Evolutionary conservation across 2,329 filamentous ascomycete species (phyloP), one percentile per base, ranked within the genome.

Genomic region (Diplocarpon mali): DNA sequence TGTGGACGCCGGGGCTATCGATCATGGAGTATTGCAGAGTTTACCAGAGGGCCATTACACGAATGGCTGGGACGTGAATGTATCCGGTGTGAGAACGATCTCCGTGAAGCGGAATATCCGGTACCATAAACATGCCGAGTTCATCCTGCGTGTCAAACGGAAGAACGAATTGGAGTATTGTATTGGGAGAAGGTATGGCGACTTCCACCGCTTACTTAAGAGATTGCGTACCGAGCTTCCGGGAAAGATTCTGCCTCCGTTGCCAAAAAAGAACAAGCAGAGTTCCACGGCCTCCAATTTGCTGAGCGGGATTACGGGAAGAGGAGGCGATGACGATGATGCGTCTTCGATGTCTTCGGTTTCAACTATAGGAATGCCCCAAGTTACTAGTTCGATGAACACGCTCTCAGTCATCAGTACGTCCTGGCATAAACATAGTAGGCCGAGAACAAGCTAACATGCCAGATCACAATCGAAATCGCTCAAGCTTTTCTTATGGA

Each of bases 51-150:
- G 92, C 4, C 83, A 95, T 63, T 83, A 81, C 51, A 85, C 95
- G 58, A 90, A 98, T 62, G 87, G 88, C 27, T 96, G 92, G 92
- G 92, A 96, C 62, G 80, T 95, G 54, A 98, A 98, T 62, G 83
- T 98, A 40, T 86, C 90, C 10, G 88, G 83, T 34, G 92, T 96
- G 40, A 77, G 89, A 50, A 80, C 86, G 20, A 83, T 78, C 2
- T 81, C 79, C 7, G 72, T 88, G 42, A 94, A 90, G 71, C 79
- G 88, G 59, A 94, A 87, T 48, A 79, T 96, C 24, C 74, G 90
- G 47, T 80, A 92, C 58, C 92, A 95, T 63, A 85, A 88, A 57
- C 90, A 96, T 69, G 87, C 92, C 42, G 86, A 96, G 69, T 98
- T 95, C 57, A 66, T 98, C 38, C 71, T 98, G 47, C 78, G 90